Percentiles rank a stretch among this genome's conserved stretches.
These are phyloP conservation scores for Fusarium burgessii DNA, from an alignment of 2,329 filamentous ascomycete species.

Conservation along the genomic window DNA sequence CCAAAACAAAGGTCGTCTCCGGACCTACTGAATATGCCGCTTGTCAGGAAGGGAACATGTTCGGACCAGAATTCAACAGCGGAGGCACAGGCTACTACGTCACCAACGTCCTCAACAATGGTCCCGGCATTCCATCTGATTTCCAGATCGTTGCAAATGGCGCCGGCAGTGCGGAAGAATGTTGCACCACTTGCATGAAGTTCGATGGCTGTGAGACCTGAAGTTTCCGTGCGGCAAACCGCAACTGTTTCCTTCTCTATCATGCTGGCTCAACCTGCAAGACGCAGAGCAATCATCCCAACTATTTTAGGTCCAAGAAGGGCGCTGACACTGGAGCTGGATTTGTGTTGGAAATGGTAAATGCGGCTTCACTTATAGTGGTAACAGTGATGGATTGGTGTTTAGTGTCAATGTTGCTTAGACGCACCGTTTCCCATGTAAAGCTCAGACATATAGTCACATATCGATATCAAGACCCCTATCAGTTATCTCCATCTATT, in stretches of 20 bases:
- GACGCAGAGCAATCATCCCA: not conserved
- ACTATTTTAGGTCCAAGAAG: slow-evolving; percentile 19
- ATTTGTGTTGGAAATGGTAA: slow-evolving; percentile 3
- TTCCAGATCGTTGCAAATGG: slow-evolving; percentile 11
- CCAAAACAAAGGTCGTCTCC: slow-evolving; percentile 3
- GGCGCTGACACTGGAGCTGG: slow-evolving; percentile 3
- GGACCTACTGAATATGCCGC: slow-evolving; percentile 11
- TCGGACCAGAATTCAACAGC: slow-evolving; percentile 18
- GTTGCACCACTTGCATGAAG: slow-evolving; percentile 14
- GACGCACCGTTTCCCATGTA: fast-evolving
- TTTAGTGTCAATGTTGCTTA: slow-evolving; percentile 1
- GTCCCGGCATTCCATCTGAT: slow-evolving; percentile 7
- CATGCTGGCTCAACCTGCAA: not conserved
- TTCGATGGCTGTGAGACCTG: slow-evolving; percentile 6
- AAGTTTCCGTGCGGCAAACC: not conserved
- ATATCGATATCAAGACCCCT: no score
- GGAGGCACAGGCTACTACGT: slow-evolving; percentile 8
- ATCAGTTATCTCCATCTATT: no score
- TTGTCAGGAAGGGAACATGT: not conserved
- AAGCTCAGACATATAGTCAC: fast-evolving
- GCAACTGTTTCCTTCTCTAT: slow-evolving; percentile 21
- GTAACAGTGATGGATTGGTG: slow-evolving; percentile 2
- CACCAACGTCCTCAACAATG: slow-evolving; percentile 18
- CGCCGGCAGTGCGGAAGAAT: not conserved
- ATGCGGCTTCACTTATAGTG: slow-evolving; percentile 12